Base-by-base conservation (phyloP, 2,329 filamentous ascomycete genomes). In the Mycogone perniciosa region DNA sequence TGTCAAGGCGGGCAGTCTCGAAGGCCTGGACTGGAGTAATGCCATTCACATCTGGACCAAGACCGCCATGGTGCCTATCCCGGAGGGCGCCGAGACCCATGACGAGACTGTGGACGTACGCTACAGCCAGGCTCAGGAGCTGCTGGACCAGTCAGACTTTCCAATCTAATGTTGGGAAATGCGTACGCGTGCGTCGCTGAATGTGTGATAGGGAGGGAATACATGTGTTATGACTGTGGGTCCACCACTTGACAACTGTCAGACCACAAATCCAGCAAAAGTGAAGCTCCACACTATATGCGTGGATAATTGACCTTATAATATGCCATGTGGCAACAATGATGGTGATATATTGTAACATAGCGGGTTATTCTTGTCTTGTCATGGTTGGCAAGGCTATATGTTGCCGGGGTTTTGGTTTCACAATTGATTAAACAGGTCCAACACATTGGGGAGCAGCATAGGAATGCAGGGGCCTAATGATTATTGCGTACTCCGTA, bases 31-130 rank as follows among this genome's bases (percentile, higher is more conserved):
- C 64, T 81, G 82, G 79, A 70, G 64, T 9, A 69, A 64, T 3
- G 82, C 81, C 30, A 78, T 80, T 56, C 84, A 88, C 68, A 82
- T 88, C 58, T 87, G 81, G 79, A 84, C 81, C 20, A 81, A 80
- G 59, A 76, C 74, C 39, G 84, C 84, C 57, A 82, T 88, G 73
- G 74, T 86, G 13, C 79, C 82, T 33, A 86, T 88, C 55, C 84
- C 84, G 2, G 81, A 85, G 58, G 79, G 81, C 7, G 76, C 75
- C 30, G 80, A 84, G 67, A 65, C 69, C 5, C 76, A 78, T 62
- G 74, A 76, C 10, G 80, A 79, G 52, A 78, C 78, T 3, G 65
- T 59, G 5, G 64, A 61, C 38, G 71, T 68, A 9, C 70, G 71
- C 9, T 79, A 76, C 53, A 65, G 72, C 38, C 59, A 60, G 11